These are phyloP conservation scores for Drosera spatulata DNA, from an alignment of 179 eudicot species.

Conservation along the genomic window DNA sequence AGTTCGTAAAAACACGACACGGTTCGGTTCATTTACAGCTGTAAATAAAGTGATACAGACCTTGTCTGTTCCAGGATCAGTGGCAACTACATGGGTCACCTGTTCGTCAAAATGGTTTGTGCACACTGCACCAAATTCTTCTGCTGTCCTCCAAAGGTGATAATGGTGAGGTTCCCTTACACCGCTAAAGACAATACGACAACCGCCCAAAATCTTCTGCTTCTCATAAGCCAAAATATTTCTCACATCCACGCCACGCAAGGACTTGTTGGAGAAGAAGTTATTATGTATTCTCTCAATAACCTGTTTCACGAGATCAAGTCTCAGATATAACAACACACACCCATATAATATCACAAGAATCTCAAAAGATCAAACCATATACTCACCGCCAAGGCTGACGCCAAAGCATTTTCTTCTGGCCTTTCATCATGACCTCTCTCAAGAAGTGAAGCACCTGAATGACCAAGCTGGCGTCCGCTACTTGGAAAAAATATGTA, in stretches of 20 bases:
- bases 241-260: constrained; percentile 92
- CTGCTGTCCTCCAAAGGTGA: constrained; percentile 94
- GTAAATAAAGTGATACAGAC: constrained; percentile 23
- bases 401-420: constrained; percentile 90
- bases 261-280: constrained; percentile 57
- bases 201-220: constrained; percentile 68
- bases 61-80: constrained; percentile 90
- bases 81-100: constrained; percentile 97
- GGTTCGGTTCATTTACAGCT: no score
- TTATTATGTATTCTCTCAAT: constrained; percentile 78
- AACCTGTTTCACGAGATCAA: constrained; percentile 31
- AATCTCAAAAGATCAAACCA: background rate
- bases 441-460: constrained; percentile 96
- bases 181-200: constrained; percentile 86
- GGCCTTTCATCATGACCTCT: constrained; percentile 95
- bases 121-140: constrained; percentile 98
- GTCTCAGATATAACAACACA: background rate
- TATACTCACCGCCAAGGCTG: constrained; percentile 69
- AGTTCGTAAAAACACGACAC: no score
- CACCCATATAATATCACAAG: background rate
- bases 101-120: constrained; percentile 80
- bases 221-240: constrained; percentile 88
- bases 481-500: constrained; percentile 96
- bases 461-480: constrained; percentile 93
- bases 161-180: constrained; percentile 79